phyloP scores from a whole-genome alignment of 495 filamentous ascomycete genomes.

The Hypoxylon perforatum region DNA sequence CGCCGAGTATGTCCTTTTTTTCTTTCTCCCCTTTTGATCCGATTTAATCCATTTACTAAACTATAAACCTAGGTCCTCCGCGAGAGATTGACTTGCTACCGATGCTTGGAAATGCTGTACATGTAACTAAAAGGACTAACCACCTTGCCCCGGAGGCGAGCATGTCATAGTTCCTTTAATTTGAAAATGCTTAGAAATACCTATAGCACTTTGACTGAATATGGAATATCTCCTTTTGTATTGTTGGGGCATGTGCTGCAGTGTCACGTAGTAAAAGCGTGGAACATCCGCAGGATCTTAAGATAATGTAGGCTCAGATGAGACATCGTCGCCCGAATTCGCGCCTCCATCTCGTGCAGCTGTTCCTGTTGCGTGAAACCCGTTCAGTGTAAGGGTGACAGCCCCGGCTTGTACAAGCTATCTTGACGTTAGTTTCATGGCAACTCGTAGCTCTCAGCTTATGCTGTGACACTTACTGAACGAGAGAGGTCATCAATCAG shows the following conservation, averaged over 20 bases:
- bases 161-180: constrained; percentile 25
- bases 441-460: constrained; percentile 11
- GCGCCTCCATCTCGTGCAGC: constrained; percentile 28
- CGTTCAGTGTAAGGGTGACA: constrained; percentile 83
- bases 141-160: constrained; percentile 20
- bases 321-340: constrained; percentile 35
- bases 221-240: constrained; percentile 26
- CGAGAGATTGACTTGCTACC: constrained; percentile 21
- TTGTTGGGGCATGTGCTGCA: constrained; percentile 29
- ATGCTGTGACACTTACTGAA: constrained; percentile 74
- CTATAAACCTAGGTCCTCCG: constrained; percentile 21
- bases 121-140: constrained; percentile 25
- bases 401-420: constrained; percentile 94
- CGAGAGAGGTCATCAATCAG: constrained; percentile 91
- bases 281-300: constrained; percentile 41
- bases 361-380: constrained; percentile 68
- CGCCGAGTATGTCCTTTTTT: constrained; percentile 26
- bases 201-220: constrained; percentile 20
- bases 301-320: constrained; percentile 41
- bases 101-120: constrained; percentile 21
- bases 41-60: constrained; percentile 25
- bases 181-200: constrained; percentile 21
- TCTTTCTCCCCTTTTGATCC: constrained; percentile 2
- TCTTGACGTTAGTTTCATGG: constrained; percentile 34
- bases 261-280: constrained; percentile 31